These are phyloP conservation scores for Pichia eremophila DNA, from an alignment of 805 yeast genomes.

Conservation along the genomic window DNA sequence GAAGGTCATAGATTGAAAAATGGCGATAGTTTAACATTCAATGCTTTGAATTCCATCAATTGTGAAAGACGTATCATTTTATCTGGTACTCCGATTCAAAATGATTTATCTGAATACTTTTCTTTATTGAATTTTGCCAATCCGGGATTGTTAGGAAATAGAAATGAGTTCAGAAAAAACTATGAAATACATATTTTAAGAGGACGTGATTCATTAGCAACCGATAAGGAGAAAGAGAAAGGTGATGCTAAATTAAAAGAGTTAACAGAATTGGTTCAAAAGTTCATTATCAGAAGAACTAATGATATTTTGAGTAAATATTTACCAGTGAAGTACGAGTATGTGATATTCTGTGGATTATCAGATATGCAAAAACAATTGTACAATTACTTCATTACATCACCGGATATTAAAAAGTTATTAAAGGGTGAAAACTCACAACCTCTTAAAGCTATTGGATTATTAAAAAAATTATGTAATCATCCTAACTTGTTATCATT, in stretches of 20 bases:
- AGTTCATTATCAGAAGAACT: constrained; percentile 88
- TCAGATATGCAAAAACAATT: constrained; percentile 66
- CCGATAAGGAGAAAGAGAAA: constrained; percentile 60
- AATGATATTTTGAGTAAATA: constrained; percentile 92
- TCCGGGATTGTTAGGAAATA: constrained; percentile 84
- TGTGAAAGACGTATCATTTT: constrained; percentile 85
- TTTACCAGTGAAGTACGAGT: constrained; percentile 91
- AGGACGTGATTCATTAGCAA: constrained; percentile 86
- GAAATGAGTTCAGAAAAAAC: constrained; percentile 74
- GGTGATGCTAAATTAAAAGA: constrained; percentile 67
- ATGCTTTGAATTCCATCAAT: constrained; percentile 71
- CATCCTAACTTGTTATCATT: constrained; percentile 82
- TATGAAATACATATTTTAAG: constrained; percentile 71
- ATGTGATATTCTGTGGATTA: constrained; percentile 85
- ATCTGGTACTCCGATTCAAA: constrained; percentile 96
- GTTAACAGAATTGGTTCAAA: constrained; percentile 68
- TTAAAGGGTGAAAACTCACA: constrained; percentile 66
- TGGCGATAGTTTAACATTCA: constrained; percentile 87
- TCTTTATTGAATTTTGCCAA: constrained; percentile 86
- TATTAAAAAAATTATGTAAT: constrained; percentile 82
- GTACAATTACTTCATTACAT: constrained; percentile 65
- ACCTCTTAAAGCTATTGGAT: constrained; percentile 82
- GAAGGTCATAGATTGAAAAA: constrained; percentile 80
- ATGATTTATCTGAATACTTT: constrained; percentile 88
- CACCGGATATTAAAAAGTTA: constrained; percentile 65